phyloP scores from a whole-genome alignment of 202 grass and related monocot species.

The Elaeis oleifera region DNA sequence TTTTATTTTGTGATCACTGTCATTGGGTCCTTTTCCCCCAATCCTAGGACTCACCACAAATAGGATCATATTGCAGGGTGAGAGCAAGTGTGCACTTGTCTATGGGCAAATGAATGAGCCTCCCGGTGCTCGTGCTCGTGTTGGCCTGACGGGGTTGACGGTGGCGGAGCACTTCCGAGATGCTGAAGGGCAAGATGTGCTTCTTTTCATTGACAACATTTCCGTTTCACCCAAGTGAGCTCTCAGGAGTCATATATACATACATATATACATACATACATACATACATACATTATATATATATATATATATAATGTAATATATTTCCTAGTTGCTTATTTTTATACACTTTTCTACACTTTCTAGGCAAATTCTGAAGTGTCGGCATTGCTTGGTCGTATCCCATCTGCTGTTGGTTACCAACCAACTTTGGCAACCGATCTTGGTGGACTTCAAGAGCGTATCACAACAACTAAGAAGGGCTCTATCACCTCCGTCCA shows the following conservation, averaged over 20 bases:
- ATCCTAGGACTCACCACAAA: too few relatives aligned
- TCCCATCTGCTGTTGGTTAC: constrained; percentile 21
- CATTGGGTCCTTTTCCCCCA: too few relatives aligned
- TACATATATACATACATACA: too few relatives aligned
- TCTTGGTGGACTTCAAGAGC: constrained; percentile 15
- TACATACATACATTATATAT: too few relatives aligned
- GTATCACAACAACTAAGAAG: constrained; percentile 19
- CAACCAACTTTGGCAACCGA: constrained; percentile 15
- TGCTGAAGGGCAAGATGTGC: constrained; percentile 24
- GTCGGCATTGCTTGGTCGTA: not conserved
- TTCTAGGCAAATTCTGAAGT: constrained; percentile 13
- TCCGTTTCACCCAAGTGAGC: constrained; percentile 16
- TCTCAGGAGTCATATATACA: too few relatives aligned
- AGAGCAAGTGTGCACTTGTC: constrained; percentile 22
- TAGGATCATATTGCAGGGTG: not conserved
- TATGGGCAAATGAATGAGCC: constrained; percentile 24
- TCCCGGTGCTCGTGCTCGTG: constrained; percentile 21
- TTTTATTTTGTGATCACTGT: not conserved
- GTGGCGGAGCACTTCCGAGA: constrained; percentile 23
- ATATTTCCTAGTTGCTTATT: not conserved
- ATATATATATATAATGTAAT: too few relatives aligned
- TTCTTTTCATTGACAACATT: constrained; percentile 24
- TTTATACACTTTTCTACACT: not conserved
- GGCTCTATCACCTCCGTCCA: constrained; percentile 8
- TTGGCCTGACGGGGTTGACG: constrained; percentile 18